A percentile compares a stretch with the other conserved stretches of the same genome.
Evolutionary conservation across 2,329 filamentous ascomycete genomes (phyloP).

Genomic region (Cladosporium velox): DNA sequence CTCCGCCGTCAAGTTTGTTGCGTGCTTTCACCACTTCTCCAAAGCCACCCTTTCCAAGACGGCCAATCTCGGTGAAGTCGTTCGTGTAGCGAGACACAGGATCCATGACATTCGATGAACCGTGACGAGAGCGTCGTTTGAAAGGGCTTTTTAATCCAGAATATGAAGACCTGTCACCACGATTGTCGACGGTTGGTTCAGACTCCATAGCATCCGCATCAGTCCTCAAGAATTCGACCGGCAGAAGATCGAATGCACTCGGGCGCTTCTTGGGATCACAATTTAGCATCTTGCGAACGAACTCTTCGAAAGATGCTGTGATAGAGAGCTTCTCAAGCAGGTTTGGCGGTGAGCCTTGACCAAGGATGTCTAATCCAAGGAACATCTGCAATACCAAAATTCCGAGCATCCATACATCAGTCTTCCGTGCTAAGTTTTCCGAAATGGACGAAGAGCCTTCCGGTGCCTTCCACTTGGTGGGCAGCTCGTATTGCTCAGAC

Average conservation of each 20-base stretch:
- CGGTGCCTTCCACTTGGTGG: constrained; percentile 30
- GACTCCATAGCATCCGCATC: constrained; percentile 41
- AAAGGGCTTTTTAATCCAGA: constrained; percentile 31
- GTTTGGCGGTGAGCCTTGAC: constrained; percentile 75
- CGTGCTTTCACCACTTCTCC: constrained; percentile 94
- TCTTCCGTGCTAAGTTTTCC: constrained; percentile 62
- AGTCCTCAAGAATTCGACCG: constrained; percentile 57
- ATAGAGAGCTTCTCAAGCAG: constrained; percentile 71
- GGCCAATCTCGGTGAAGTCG: constrained; percentile 88
- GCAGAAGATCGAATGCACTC: constrained; percentile 72
- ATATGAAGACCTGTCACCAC: constrained; percentile 18
- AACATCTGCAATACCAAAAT: constrained; percentile 92
- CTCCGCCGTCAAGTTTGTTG: constrained; percentile 88
- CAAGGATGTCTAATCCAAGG: constrained; percentile 75
- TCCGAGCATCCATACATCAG: constrained; percentile 94
- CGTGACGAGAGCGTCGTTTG: constrained; percentile 35
- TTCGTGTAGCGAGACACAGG: constrained; percentile 72
- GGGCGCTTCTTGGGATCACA: constrained; percentile 80
- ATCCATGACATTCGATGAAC: constrained; percentile 35
- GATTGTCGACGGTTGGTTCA: background rate
- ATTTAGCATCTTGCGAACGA: constrained; percentile 83
- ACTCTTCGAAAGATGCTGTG: constrained; percentile 74
- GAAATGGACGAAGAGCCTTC: constrained; percentile 20
- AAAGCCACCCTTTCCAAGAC: constrained; percentile 90
- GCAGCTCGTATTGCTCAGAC: constrained; percentile 17